Percentiles rank a stretch among this genome's conserved stretches.
Evolutionary conservation across 495 filamentous ascomycete genomes (phyloP).

Genomic region (Penicillium roqueforti): DNA sequence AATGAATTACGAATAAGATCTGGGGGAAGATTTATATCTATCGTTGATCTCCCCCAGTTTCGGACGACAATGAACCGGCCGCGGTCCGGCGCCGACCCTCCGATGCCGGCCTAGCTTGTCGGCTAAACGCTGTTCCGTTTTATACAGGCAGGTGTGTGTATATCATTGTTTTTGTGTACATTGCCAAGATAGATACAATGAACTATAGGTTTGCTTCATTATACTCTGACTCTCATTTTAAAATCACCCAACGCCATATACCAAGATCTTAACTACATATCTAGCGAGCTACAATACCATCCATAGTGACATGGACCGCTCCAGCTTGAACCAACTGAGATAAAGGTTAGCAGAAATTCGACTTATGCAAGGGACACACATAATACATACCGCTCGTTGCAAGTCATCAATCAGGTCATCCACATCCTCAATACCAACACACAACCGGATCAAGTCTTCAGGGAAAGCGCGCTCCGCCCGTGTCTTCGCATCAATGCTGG

Average conservation of each 20-base stretch:
- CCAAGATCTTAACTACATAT: not conserved
- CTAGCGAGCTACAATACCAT: conserved; percentile 59
- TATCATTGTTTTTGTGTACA: too few species aligned
- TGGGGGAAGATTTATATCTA: not conserved
- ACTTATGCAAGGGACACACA: not conserved
- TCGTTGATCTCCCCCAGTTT: conserved; percentile 7
- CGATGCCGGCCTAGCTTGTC: conserved; percentile 33
- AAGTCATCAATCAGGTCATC: conserved; percentile 94
- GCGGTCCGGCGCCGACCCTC: conserved; percentile 19
- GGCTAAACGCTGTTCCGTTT: conserved; percentile 18
- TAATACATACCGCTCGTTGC: conserved; percentile 71
- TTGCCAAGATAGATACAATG: not conserved
- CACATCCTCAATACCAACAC: conserved; percentile 93
- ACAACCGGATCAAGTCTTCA: conserved; percentile 91
- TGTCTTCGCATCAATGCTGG: conserved; percentile 94
- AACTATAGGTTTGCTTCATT: not conserved
- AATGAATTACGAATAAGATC: conserved; percentile 19
- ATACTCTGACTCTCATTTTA: conserved; percentile 14
- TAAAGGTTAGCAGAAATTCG: conserved; percentile 16
- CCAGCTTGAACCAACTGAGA: conserved; percentile 85
- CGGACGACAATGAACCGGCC: conserved; percentile 34
- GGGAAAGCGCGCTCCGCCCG: conserved; percentile 84
- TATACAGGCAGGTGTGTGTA: too few species aligned
- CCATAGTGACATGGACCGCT: conserved; percentile 77
- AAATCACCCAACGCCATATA: conserved; percentile 20